Evolutionary conservation across 768 basidiomycete genomes (phyloP).

Genomic region (Sporobolomyces pararoseus): DNA sequence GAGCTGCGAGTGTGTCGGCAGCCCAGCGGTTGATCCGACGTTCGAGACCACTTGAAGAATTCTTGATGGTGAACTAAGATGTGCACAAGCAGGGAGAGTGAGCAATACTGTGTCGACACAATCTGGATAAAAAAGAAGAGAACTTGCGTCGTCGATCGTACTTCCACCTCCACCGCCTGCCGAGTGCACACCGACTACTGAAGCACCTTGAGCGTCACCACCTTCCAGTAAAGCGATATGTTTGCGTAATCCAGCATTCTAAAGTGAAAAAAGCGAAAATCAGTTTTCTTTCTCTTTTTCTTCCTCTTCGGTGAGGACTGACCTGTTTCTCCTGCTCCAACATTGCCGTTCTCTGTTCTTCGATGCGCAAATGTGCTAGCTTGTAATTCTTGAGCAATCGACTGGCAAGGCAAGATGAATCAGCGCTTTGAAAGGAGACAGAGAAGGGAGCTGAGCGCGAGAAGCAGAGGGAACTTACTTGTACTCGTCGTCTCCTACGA

Average conservation of each 20-base stretch:
- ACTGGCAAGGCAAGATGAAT: conserved; percentile 1
- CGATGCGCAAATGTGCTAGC: conserved; percentile 37
- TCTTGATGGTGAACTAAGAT: conserved; percentile 93
- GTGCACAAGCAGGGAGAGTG: background rate
- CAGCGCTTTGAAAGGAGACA: too few species aligned
- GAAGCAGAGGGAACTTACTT: conserved; percentile 19
- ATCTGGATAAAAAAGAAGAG: conserved; percentile 55
- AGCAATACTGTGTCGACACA: background rate
- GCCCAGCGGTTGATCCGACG: conserved; percentile 83
- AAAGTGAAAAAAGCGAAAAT: too few species aligned
- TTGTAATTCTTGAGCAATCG: conserved; percentile 42
- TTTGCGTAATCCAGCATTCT: conserved; percentile 67
- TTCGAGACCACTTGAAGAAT: conserved; percentile 74
- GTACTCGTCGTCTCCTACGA: conserved; percentile 41
- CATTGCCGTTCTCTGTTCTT: conserved; percentile 30
- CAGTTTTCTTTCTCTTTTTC: too few species aligned
- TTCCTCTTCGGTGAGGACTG: too few species aligned
- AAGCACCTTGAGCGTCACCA: conserved; percentile 48
- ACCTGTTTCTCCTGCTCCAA: conserved; percentile 41
- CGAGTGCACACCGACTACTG: conserved; percentile 35
- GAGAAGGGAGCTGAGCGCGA: background rate
- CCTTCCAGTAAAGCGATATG: conserved; percentile 75
- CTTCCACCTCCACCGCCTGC: conserved; percentile 34
- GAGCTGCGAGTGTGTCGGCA: conserved; percentile 62
- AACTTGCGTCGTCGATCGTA: conserved; percentile 39